These are phyloP conservation scores for Candida koratica DNA, from an alignment of 805 yeast genomes.

Conservation along the genomic window DNA sequence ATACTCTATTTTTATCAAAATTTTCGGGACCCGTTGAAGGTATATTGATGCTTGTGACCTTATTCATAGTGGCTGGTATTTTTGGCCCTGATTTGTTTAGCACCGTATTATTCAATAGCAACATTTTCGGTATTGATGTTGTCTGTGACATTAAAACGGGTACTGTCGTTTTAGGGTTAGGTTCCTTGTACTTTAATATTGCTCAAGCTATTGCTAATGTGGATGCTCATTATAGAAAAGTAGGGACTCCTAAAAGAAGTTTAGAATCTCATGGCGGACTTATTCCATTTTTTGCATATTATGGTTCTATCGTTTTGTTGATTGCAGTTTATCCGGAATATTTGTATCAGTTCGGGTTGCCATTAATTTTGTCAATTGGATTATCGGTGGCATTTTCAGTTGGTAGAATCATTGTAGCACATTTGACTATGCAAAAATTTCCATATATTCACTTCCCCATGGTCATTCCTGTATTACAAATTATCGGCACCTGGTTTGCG, in stretches of 20 bases:
- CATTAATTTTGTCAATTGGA: constrained; percentile 68
- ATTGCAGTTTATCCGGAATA: constrained; percentile 50
- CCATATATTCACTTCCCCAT: constrained; percentile 72
- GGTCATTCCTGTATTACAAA: constrained; percentile 57
- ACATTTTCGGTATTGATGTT: constrained; percentile 27
- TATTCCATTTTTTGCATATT: constrained; percentile 62
- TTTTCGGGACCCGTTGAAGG: constrained; percentile 97
- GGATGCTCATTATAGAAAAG: constrained; percentile 38
- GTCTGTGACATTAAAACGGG: constrained; percentile 13
- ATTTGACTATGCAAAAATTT: constrained; percentile 73
- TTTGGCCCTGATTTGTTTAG: constrained; percentile 72
- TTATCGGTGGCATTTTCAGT: constrained; percentile 76
- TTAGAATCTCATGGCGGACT: constrained; percentile 49
- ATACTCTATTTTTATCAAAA: constrained; percentile 67
- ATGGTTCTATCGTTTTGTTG: constrained; percentile 45
- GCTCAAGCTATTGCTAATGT: constrained; percentile 65
- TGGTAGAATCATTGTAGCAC: constrained; percentile 88
- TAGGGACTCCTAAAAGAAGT: constrained; percentile 31
- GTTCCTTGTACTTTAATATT: constrained; percentile 61
- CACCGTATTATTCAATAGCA: constrained; percentile 27
- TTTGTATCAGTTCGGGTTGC: constrained; percentile 43
- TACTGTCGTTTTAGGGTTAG: constrained; percentile 44
- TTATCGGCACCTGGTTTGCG: constrained; percentile 31
- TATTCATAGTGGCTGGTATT: constrained; percentile 61
- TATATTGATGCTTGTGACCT: constrained; percentile 54